Base-by-base conservation (phyloP, 78 protist species). In the Planoprotostelium fungivorum region DNA sequence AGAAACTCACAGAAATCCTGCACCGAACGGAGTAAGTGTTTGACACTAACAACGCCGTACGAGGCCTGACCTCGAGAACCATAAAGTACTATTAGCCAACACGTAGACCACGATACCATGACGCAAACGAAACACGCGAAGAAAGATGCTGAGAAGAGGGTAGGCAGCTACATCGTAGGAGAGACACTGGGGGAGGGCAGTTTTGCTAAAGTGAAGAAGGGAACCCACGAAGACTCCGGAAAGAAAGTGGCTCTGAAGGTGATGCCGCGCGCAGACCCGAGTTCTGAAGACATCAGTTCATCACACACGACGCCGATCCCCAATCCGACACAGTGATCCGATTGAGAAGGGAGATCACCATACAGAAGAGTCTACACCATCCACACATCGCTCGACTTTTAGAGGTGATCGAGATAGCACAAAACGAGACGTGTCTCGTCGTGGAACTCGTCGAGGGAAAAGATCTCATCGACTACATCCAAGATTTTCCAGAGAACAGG, bases 401-500 rank as follows among this genome's bases (percentile, higher is more conserved):
- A 0, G 96, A 92, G 35, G 91, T 94, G 29, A 86, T 93, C 25
- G 73, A 51, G 16, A n/a, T n/a, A n/a, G n/a, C n/a, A n/a, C 89
- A 73, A 28, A 89, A 63, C n/a, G 83, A 36, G 0, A 89, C 95
- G 0, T 93, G 84, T 83, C 38, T 93, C 37, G 38, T 93, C 0
- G 90, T 89, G 0, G 95, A 93, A 36, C 88, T 88, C 85, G 85
- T 88, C 28, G 90, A 91, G 29, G 92, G 92, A 29, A 91, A 89
- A 0, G 95, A 93, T 29, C 29, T 93, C 84, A 88, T 93, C 38
- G 98, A 96, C 86, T 96, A 93, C 85, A 86, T 93, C 16, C 91
- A 88, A 10, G 90, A 86, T 1, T 37, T 88, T 29, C 93, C 88
- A 38, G 86, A 38, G 37, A 5, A 51, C 31, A 5, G 73, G 31